Evolutionary conservation across 306 rosid species (phyloP).

Genomic region (Pterocarpus santalinus): DNA sequence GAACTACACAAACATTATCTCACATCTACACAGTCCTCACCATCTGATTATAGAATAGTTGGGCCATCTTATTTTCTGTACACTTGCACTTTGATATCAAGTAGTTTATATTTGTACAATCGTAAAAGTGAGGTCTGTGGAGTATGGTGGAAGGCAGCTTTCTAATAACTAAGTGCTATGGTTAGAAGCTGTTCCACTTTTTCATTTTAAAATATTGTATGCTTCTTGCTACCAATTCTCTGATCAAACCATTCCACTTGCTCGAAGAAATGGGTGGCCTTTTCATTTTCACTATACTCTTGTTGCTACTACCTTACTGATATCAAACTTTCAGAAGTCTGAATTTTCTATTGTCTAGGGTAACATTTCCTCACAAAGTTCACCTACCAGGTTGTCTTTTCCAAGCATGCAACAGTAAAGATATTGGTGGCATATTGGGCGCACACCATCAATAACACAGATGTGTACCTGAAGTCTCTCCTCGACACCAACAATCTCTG

Average conservation of each 20-base stretch:
- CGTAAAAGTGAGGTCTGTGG: too few relatives aligned
- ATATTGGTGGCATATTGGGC: conserved; percentile 88
- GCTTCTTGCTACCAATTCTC: too few relatives aligned
- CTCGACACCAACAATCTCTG: conserved; percentile 85
- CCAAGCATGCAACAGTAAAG: conserved; percentile 83
- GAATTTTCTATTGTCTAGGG: not conserved
- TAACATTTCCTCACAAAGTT: conserved; percentile 34
- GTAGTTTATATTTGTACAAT: too few relatives aligned
- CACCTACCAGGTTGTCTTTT: conserved; percentile 67
- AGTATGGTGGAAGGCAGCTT: too few relatives aligned
- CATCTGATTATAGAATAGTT: too few relatives aligned
- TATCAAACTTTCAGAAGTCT: not conserved
- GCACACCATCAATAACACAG: conserved; percentile 75
- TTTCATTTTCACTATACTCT: not conserved
- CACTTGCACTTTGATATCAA: too few relatives aligned
- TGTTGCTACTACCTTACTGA: not conserved
- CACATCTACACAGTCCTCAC: not conserved
- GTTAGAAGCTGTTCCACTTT: too few relatives aligned
- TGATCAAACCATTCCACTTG: too few relatives aligned
- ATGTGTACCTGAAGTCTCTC: conserved; percentile 77
- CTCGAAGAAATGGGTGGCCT: too few relatives aligned
- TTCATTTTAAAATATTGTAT: too few relatives aligned
- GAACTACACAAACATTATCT: not conserved
- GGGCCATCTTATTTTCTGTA: too few relatives aligned
- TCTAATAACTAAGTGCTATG: too few relatives aligned